These are phyloP conservation scores for Podospora sp. DNA, from an alignment of 495 filamentous ascomycete species.

Conservation along the genomic window DNA sequence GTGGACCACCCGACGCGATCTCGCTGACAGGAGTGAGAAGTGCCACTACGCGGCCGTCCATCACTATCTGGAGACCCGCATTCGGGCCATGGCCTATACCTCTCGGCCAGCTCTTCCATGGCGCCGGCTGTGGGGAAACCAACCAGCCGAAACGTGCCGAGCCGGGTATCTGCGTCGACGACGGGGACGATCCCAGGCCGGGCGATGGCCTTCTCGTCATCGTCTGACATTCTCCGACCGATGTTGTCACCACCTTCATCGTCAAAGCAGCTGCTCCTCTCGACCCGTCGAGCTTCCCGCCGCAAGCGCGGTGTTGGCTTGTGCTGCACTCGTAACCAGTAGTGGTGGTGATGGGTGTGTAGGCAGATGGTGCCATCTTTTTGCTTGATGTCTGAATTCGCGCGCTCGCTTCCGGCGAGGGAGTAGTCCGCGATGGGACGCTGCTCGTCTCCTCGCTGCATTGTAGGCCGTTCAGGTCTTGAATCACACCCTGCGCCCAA, in stretches of 20 bases:
- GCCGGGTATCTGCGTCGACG: conserved; percentile 17
- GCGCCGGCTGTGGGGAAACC: conserved; percentile 39
- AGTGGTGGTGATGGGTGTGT: conserved; percentile 60
- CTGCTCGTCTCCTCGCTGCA: conserved; percentile 17
- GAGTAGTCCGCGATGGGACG: not conserved
- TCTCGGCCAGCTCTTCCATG: conserved; percentile 41
- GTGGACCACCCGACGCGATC: conserved; percentile 23
- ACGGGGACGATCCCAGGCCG: conserved; percentile 24
- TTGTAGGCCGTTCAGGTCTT: conserved; percentile 25
- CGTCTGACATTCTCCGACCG: not conserved
- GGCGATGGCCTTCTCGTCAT: not conserved
- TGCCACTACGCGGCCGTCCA: conserved; percentile 19
- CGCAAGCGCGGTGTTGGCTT: conserved; percentile 22
- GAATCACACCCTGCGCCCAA: conserved; percentile 26
- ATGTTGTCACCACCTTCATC: conserved; percentile 1
- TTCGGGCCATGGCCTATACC: not conserved
- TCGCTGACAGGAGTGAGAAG: conserved; percentile 2
- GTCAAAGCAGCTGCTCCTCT: conserved; percentile 2
- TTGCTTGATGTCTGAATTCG: not conserved
- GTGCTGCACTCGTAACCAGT: conserved; percentile 49
- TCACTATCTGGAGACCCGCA: conserved; percentile 10
- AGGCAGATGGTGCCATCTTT: conserved; percentile 41
- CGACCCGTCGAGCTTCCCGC: conserved; percentile 20
- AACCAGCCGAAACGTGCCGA: conserved; percentile 25
- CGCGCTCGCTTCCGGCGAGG: not conserved